Evolutionary conservation across 495 filamentous ascomycete species (phyloP).

Genomic region (Neurospora pannonica): DNA sequence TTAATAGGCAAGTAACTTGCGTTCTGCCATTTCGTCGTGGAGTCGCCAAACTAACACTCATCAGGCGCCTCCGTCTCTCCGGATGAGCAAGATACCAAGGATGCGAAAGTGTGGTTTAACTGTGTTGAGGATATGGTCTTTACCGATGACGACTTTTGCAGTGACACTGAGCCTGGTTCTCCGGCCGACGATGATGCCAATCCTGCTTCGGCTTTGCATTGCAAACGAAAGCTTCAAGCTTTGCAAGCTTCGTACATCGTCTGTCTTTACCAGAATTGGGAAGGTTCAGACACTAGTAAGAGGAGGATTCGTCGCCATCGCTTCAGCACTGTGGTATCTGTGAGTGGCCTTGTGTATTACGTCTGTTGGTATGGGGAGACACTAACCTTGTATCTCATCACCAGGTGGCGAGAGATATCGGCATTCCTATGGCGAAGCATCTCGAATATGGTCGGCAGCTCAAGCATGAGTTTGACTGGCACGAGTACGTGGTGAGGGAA

Average conservation of each 20-base stretch:
- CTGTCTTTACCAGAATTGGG: constrained; percentile 23
- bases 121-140: constrained; percentile 26
- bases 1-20: constrained; percentile 13
- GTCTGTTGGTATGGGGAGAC: background rate
- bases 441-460: constrained; percentile 12
- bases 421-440: constrained; percentile 18
- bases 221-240: constrained; percentile 15
- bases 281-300: constrained; percentile 18
- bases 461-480: constrained; percentile 20
- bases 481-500: constrained; percentile 18
- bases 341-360: background rate
- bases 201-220: constrained; percentile 1
- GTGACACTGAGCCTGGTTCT: constrained; percentile 14
- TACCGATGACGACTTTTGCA: constrained; percentile 22
- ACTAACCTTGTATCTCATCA: background rate
- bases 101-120: constrained; percentile 22
- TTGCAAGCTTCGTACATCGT: constrained; percentile 20
- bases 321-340: constrained; percentile 21
- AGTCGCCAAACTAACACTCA: background rate
- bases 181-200: constrained; percentile 1
- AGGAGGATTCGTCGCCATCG: constrained; percentile 20
- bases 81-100: constrained; percentile 17
- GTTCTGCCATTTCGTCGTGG: background rate
- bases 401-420: constrained; percentile 19
- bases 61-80: constrained; percentile 23